These are phyloP conservation scores for Aspergillus persii DNA, from an alignment of 2,329 filamentous ascomycete species.

Conservation along the genomic window DNA sequence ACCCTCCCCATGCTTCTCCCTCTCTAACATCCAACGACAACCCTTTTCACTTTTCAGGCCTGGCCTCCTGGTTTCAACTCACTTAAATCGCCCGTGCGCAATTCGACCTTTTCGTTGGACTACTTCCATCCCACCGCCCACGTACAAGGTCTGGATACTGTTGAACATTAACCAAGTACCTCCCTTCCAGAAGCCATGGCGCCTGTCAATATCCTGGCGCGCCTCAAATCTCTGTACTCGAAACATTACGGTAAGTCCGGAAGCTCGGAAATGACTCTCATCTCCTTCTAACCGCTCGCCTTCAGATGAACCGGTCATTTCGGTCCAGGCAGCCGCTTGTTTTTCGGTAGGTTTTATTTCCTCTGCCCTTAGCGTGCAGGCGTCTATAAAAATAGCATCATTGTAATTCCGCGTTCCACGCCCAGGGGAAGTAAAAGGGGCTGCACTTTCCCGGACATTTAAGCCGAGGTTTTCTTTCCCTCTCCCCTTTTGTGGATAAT, in stretches of 20 bases:
- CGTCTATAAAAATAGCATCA: conserved; percentile 15
- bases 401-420: neutral
- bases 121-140: neutral
- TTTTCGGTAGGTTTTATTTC: conserved; percentile 37
- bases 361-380: conserved; percentile 5
- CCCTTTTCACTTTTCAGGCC: neutral
- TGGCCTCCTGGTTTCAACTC: neutral
- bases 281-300: conserved; percentile 9
- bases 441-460: neutral
- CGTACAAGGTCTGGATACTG: neutral
- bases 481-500: neutral
- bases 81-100: neutral
- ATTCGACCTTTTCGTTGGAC: neutral
- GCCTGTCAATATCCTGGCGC: conserved; percentile 31
- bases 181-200: conserved; percentile 27
- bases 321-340: conserved; percentile 34
- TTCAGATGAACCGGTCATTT: conserved; percentile 39
- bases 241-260: conserved; percentile 29
- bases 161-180: neutral
- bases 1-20: neutral
- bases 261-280: neutral
- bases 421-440: conserved; percentile 1
- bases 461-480: neutral
- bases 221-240: conserved; percentile 32
- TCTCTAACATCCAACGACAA: neutral